Evolutionary conservation across 148 eudicot genomes (phyloP).

Genomic region (Rhododendron williamsianum): DNA sequence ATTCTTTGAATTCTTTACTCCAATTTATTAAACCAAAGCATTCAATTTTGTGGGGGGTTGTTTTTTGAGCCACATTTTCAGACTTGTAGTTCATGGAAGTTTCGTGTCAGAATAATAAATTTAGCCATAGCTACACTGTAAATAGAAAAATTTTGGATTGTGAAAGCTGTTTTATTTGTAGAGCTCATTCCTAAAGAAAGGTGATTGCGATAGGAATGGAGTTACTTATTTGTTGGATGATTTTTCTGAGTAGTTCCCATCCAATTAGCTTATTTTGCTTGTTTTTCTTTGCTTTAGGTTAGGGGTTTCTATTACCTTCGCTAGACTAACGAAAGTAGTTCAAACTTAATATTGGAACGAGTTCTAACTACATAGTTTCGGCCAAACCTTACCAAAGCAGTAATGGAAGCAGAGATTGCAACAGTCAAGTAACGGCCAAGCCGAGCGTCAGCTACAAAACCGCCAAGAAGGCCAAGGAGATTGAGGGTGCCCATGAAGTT

Average conservation of each 20-base stretch:
- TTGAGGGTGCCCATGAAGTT: conserved; percentile 97
- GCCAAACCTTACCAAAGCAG: conserved; percentile 55
- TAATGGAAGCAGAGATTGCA: conserved; percentile 67
- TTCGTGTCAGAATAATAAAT: background rate
- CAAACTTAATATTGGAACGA: background rate
- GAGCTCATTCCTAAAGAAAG: background rate
- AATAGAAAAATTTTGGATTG: background rate
- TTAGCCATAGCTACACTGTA: background rate
- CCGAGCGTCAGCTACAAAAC: conserved; percentile 88
- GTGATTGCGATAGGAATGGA: background rate
- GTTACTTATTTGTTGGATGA: background rate
- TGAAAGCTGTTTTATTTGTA: background rate
- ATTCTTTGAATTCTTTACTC: background rate
- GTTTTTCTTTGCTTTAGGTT: background rate
- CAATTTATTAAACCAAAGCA: background rate
- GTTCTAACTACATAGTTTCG: background rate
- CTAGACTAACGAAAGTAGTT: background rate
- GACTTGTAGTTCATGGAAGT: background rate
- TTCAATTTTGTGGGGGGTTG: background rate
- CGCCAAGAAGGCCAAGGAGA: conserved; percentile 79
- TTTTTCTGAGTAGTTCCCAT: background rate
- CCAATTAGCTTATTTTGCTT: background rate
- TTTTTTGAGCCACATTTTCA: background rate
- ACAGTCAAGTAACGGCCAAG: conserved; percentile 89
- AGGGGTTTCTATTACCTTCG: background rate